Conservation (phyloP, 768 basidiomycete genomes). For the Leucogyrophana mollusca region DNA sequence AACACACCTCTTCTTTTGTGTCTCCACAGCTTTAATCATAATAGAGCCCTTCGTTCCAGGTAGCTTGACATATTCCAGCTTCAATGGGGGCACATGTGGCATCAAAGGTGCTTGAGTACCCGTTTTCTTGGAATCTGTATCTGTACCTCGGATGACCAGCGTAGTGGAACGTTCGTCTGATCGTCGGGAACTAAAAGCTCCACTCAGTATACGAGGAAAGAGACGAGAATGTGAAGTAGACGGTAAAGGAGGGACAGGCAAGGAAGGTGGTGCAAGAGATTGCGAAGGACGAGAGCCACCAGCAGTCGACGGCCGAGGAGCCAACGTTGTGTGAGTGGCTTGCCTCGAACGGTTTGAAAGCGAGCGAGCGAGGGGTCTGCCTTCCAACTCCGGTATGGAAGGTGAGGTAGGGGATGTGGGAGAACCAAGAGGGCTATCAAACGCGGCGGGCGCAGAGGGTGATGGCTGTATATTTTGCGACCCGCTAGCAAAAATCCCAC, state of each 20-base stretch:
- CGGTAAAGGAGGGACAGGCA: conserved; percentile 27
- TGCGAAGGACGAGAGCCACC: conserved; percentile 24
- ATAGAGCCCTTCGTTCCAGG: conserved; percentile 87
- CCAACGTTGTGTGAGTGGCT: conserved; percentile 11
- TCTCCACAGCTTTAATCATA: conserved; percentile 85
- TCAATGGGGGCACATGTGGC: conserved; percentile 68
- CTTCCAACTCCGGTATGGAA: conserved; percentile 15
- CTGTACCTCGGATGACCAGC: conserved; percentile 33
- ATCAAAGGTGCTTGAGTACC: conserved; percentile 30
- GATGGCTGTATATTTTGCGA: conserved; percentile 25
- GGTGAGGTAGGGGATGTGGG: conserved; percentile 15
- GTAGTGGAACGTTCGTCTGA: conserved; percentile 52
- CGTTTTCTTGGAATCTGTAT: conserved; percentile 39
- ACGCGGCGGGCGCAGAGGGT: conserved; percentile 22
- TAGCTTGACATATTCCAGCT: conserved; percentile 89
- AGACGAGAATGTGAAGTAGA: conserved; percentile 56
- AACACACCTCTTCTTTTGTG: conserved; percentile 77
- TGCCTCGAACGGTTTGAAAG: conserved; percentile 19
- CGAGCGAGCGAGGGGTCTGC: conserved; percentile 23
- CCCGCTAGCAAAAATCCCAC: conserved; percentile 38
- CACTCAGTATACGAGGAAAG: conserved; percentile 67
- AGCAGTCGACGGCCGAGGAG: conserved; percentile 35
- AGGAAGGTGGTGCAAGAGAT: conserved; percentile 14
- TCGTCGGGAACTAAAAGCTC: conserved; percentile 58
- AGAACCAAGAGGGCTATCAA: conserved; percentile 16